Base-by-base conservation (phyloP, 2,329 filamentous ascomycete species). In the Beauveria sp. region DNA sequence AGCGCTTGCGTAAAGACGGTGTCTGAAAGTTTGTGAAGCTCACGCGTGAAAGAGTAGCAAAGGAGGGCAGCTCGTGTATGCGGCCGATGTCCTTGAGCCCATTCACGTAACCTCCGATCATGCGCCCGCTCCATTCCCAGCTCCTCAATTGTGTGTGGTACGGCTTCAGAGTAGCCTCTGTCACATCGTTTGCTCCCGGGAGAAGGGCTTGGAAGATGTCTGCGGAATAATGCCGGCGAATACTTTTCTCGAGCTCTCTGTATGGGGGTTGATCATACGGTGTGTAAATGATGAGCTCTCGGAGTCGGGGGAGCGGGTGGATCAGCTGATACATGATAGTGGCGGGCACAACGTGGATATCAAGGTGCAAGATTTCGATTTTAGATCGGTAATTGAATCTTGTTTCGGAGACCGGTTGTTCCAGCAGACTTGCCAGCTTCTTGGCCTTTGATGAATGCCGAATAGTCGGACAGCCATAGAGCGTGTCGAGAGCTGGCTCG, bases 261-360 rank as follows among this genome's bases (percentile, higher is more conserved):
- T 87, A 91, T 0, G 88, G 88, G 2, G 88, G 80, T 64, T 83
- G 76, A 68, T 96, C 90, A 54, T 83, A 78, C 12, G 81, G 82
- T 66, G 93, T 89, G 65, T 87, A 88, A 18, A 96, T 80, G 62
- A 91, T 84, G 38, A 97, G 74, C 54, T 87, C 82, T 57, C 82
- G 81, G 18, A 96, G 78, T 53, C 85, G 85, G 0, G 88, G 87
- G 6, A 91, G 80, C 51, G 83, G 79, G 46, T 79, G 77, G 22
- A 96, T 76, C 55, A 96, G 73, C 28, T 79, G 69, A 81, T 81
- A 68, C 8, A 75, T 42, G 3, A 70, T 53, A 5, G 63, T 43
- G 28, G 69, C 71, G 76, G 82, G 67, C 72, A 82, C 81, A 6
- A 87, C 83, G 67, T 93, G 82, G 12, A 88, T 85, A 68, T 95